Percentiles rank a stretch among this genome's conserved stretches.
Evolutionary conservation across 2,329 filamentous ascomycete species (phyloP).

Genomic region (Lizonia empirigonia): DNA sequence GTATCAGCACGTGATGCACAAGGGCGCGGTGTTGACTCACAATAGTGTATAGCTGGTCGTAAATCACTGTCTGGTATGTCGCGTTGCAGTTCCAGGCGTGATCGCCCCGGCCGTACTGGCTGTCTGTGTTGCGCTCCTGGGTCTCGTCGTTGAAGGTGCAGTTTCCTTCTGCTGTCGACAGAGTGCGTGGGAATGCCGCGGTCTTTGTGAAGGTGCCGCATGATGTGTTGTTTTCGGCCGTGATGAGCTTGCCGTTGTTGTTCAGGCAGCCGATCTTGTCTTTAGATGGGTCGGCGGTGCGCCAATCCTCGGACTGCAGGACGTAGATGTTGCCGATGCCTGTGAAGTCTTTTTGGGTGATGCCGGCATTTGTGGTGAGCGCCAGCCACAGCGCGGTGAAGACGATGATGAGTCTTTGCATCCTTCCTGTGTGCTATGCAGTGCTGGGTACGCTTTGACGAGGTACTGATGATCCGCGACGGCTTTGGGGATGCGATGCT

Average conservation of each 20-base stretch:
- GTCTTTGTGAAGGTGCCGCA: constrained; percentile 35
- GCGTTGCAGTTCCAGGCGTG: constrained; percentile 37
- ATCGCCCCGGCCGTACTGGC: constrained; percentile 33
- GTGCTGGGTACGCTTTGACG: neutral
- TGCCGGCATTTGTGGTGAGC: constrained; percentile 20
- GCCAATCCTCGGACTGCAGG: constrained; percentile 37
- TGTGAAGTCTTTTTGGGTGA: constrained; percentile 36
- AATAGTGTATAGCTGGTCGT: constrained; percentile 41
- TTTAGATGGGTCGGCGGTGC: constrained; percentile 25
- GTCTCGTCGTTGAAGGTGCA: constrained; percentile 39
- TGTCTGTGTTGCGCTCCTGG: constrained; percentile 39
- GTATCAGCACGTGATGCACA: neutral
- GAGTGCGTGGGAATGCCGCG: constrained; percentile 34
- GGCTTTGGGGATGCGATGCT: neutral
- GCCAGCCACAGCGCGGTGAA: constrained; percentile 14
- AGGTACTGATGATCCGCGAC: neutral
- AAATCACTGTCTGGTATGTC: constrained; percentile 23
- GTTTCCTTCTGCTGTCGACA: constrained; percentile 36
- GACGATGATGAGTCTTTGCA: constrained; percentile 17
- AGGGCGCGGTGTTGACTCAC: constrained; percentile 16
- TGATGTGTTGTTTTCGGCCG: constrained; percentile 5
- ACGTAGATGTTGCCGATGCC: constrained; percentile 41
- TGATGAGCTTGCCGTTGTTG: constrained; percentile 32
- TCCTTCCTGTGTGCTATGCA: neutral
- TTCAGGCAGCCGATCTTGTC: constrained; percentile 38